These are phyloP conservation scores for Metschnikowia gruessii DNA, from an alignment of 805 yeast genomes.

Conservation along the genomic window DNA sequence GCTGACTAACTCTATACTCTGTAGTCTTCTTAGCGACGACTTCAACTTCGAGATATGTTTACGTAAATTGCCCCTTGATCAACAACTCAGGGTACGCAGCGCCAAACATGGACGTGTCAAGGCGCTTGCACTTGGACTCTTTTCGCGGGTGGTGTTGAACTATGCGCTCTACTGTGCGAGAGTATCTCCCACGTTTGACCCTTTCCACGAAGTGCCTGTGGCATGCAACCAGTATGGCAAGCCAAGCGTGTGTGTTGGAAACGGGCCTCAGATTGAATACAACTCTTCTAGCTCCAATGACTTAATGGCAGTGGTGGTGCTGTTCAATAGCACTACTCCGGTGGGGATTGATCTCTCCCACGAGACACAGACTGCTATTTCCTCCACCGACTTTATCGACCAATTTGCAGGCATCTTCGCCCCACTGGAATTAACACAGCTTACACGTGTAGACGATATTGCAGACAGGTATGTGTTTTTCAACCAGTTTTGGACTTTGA, in stretches of 20 bases:
- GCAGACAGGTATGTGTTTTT: constrained; percentile 33
- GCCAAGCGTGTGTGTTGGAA: constrained; percentile 38
- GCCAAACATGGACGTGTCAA: constrained; percentile 33
- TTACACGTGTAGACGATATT: constrained; percentile 22
- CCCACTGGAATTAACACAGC: constrained; percentile 28
- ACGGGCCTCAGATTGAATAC: constrained; percentile 34
- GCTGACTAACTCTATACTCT: constrained; percentile 8
- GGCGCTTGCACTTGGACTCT: constrained; percentile 44
- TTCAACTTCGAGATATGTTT: constrained; percentile 49
- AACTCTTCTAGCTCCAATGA: constrained; percentile 61
- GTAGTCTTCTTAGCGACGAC: constrained; percentile 23
- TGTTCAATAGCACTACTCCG: constrained; percentile 21
- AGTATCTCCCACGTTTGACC: constrained; percentile 15
- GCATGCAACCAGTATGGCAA: constrained; percentile 50
- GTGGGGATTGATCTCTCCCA: constrained; percentile 42
- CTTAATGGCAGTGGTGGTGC: constrained; percentile 45
- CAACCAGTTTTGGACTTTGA: constrained; percentile 72
- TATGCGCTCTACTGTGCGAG: constrained; percentile 20
- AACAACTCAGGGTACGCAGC: constrained; percentile 41
- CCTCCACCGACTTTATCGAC: constrained; percentile 28
- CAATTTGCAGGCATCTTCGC: constrained; percentile 45
- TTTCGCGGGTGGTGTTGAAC: constrained; percentile 44
- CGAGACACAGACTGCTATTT: constrained; percentile 25
- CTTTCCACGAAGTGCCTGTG: constrained; percentile 27
- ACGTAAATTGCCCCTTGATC: constrained; percentile 42